A percentile compares a stretch with the other conserved stretches of the same genome.
Evolutionary conservation across 257 asterid genomes (phyloP).

Genomic region (Forsythia suspensa): DNA sequence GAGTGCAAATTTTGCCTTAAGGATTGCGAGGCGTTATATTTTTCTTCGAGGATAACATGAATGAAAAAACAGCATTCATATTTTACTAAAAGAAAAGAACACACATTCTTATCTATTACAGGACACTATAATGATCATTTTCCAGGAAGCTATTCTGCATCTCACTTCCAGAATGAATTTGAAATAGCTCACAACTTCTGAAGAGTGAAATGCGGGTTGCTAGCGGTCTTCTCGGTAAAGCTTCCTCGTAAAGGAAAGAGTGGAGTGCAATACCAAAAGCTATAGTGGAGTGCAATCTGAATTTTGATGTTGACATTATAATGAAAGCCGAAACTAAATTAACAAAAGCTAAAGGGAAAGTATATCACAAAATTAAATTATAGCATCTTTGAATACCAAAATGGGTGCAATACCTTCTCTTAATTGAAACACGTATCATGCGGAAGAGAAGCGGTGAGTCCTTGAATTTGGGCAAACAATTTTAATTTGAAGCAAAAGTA

Average conservation of each 20-base stretch:
- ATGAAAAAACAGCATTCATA: background rate
- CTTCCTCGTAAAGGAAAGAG: slow-evolving; percentile 84
- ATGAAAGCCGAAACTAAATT: too few relatives aligned
- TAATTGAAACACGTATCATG: too few relatives aligned
- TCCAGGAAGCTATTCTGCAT: background rate
- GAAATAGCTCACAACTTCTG: slow-evolving; percentile 49
- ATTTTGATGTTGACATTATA: too few relatives aligned
- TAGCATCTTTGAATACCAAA: too few relatives aligned
- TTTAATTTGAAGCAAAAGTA: too few relatives aligned
- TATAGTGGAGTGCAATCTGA: too few relatives aligned
- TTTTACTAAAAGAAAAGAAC: background rate
- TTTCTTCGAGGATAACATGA: background rate
- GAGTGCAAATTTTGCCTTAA: background rate
- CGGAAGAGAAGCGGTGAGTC: too few relatives aligned
- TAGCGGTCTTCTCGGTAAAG: slow-evolving; percentile 83
- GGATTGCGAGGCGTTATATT: background rate
- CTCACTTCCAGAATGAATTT: background rate
- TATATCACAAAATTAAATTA: too few relatives aligned
- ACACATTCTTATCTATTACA: background rate
- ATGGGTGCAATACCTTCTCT: too few relatives aligned
- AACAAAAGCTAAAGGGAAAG: too few relatives aligned
- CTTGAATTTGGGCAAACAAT: too few relatives aligned
- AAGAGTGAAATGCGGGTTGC: slow-evolving; percentile 54
- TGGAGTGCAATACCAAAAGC: too few relatives aligned
- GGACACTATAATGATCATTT: background rate